A percentile compares a stretch with the other conserved stretches of the same genome.
Conservation (phyloP, 1,284 basidiomycete species). For the Marasmius tenuissimus region DNA sequence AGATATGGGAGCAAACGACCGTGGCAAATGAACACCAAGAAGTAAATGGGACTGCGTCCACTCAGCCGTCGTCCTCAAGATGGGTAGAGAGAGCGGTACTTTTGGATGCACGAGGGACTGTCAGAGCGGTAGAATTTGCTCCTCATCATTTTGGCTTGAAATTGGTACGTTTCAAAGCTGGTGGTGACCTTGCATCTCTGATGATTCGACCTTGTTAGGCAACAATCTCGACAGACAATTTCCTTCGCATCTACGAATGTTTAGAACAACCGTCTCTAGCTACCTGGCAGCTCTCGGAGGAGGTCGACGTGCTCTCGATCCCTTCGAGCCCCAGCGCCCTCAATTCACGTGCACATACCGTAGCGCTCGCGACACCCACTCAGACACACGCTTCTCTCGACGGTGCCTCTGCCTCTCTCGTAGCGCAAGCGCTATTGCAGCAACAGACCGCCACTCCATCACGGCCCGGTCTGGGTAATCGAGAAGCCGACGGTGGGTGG, state of each 20-base stretch:
- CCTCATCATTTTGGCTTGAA: slow-evolving; percentile 86
- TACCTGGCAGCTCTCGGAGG: slow-evolving; percentile 79
- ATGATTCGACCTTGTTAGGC: slow-evolving; percentile 49
- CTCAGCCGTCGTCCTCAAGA: slow-evolving; percentile 40
- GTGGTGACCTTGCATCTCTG: neutral
- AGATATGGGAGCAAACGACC: slow-evolving; percentile 80
- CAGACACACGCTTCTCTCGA: slow-evolving; percentile 58
- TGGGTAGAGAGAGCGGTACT: slow-evolving; percentile 80
- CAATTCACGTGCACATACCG: slow-evolving; percentile 44
- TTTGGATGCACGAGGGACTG: slow-evolving; percentile 81
- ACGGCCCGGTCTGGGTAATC: slow-evolving; percentile 56
- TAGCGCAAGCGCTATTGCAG: slow-evolving; percentile 50
- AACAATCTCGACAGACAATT: slow-evolving; percentile 83
- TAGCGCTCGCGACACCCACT: slow-evolving; percentile 67
- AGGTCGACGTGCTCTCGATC: slow-evolving; percentile 72
- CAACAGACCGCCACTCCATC: slow-evolving; percentile 46
- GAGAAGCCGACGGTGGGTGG: slow-evolving; percentile 89
- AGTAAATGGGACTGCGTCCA: slow-evolving; percentile 21
- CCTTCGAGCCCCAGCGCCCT: slow-evolving; percentile 45
- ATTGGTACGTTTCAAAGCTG: slow-evolving; percentile 45
- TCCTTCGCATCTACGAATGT: slow-evolving; percentile 88
- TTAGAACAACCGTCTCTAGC: slow-evolving; percentile 78
- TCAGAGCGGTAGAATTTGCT: slow-evolving; percentile 83
- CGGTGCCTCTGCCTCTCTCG: slow-evolving; percentile 55
- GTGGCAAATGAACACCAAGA: slow-evolving; percentile 33